Evolutionary conservation across 2,329 filamentous ascomycete species (phyloP), one percentile per base, ranked within the genome.

Genomic region (Ustulina deusta): DNA sequence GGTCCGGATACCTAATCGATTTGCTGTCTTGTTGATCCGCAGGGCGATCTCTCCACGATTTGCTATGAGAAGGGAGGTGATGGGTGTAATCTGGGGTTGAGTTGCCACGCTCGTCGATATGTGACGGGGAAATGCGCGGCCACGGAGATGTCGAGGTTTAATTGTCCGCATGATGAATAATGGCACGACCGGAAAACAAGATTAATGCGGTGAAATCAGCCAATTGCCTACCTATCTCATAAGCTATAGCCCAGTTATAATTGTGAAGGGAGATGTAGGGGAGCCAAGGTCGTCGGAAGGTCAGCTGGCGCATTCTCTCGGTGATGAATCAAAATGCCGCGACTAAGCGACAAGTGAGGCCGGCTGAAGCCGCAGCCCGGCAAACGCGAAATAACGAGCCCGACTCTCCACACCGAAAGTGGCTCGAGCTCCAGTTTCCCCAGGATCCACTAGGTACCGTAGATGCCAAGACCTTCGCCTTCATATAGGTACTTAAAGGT

Each of bases 41-140:
- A 99, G 86, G 57, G 96, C 96, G 74, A 99, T 99, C 81, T 99
- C 96, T 74, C 96, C 96, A 74, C 96, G 91, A 79, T 99, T 99
- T 61, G 96, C 96, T 78, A 99, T 98, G 27, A 99, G 86, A 48
- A 98, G 92, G 9, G 94, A 97, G 63, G 89, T 90, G 72, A 90
- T 87, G 34, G 87, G 85, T 15, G 83, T 85, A 52, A 81, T 74
- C 49, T 77, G 75, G 38, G 73, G 51, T 58, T 80, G 76, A 34
- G 74, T 67, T n/a, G 78, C 62, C 11, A 77, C 72, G 59, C 75
- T 74, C 62, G 76, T 76, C 63, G 81, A 78, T 52, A 80, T 74
- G 36, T 73, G 77, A 66, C 79, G 83, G 78, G 80, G 79, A 72
- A 81, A 78, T 57, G 79, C 78, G 70, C 82, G 83, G 73, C 85